Conservation (phyloP, 306 rosid genomes). For the Sphenostylis stenocarpa region DNA sequence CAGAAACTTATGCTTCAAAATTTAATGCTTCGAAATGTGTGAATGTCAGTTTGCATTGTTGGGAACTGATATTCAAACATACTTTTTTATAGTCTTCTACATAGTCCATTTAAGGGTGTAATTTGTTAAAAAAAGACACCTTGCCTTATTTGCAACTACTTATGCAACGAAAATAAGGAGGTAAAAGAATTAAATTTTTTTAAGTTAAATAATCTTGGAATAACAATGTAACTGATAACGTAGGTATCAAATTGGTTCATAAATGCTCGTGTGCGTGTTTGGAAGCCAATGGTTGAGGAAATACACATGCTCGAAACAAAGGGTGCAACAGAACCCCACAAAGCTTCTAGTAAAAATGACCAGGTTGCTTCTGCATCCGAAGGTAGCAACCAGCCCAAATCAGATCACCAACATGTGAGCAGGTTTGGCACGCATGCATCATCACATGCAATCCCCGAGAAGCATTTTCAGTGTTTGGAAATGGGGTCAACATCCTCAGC, state of each 20-base stretch:
- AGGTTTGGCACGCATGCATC: slow-evolving; percentile 8
- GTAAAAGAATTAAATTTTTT: too few species aligned
- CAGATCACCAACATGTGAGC: slow-evolving; percentile 1
- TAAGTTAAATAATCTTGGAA: neutral
- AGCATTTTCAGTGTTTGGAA: slow-evolving; percentile 45
- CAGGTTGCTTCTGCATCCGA: slow-evolving; percentile 34
- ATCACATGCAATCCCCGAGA: slow-evolving; percentile 12
- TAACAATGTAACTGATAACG: slow-evolving; percentile 7
- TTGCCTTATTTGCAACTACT: too few species aligned
- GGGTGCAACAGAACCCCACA: slow-evolving; percentile 40
- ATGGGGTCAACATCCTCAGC: slow-evolving; percentile 32
- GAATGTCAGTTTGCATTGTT: neutral
- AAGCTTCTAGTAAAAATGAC: slow-evolving; percentile 28
- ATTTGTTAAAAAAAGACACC: neutral
- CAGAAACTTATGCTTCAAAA: neutral
- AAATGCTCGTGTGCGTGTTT: slow-evolving; percentile 90
- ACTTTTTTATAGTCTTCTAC: neutral
- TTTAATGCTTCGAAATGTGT: neutral
- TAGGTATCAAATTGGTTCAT: slow-evolving; percentile 99
- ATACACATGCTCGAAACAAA: slow-evolving; percentile 88
- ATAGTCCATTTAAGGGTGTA: neutral
- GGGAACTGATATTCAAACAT: neutral
- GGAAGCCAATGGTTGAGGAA: slow-evolving; percentile 99
- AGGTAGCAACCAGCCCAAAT: slow-evolving; percentile 27
- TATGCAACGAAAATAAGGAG: too few species aligned